Conservation (phyloP, 2,329 filamentous ascomycete genomes). For the Penicillium sp. region DNA sequence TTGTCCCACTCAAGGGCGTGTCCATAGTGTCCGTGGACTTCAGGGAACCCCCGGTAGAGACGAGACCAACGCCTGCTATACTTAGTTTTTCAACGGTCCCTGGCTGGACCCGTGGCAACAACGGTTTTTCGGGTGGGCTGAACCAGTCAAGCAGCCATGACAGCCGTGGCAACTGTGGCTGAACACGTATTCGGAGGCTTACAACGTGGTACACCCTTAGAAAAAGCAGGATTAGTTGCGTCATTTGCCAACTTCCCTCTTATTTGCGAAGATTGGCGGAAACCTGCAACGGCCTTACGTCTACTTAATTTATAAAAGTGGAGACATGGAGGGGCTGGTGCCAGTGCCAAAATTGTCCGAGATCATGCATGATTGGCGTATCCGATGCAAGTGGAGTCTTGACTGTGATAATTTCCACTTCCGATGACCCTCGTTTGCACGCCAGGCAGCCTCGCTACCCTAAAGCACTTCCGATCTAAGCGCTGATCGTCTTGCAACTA, state of each 20-base stretch:
- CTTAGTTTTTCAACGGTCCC: background rate
- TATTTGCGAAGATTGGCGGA: background rate
- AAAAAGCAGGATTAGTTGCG: constrained; percentile 16
- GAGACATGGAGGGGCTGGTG: background rate
- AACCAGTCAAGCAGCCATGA: background rate
- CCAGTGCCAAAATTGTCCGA: constrained; percentile 10
- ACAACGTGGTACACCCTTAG: background rate
- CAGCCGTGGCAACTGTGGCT: background rate
- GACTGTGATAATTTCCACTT: background rate
- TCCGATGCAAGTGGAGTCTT: background rate
- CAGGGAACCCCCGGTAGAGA: background rate
- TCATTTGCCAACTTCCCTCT: constrained; percentile 16
- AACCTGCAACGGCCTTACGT: constrained; percentile 21
- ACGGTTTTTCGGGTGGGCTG: background rate
- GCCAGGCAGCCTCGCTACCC: background rate
- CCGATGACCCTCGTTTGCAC: background rate
- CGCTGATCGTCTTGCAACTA: background rate
- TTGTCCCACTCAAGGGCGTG: constrained; percentile 11
- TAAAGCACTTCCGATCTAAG: background rate
- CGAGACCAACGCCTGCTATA: background rate
- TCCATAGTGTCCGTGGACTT: background rate
- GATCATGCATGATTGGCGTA: constrained; percentile 8
- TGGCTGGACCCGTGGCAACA: constrained; percentile 20
- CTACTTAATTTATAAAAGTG: constrained; percentile 28
- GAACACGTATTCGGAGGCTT: background rate